Evolutionary conservation across 179 eudicot species (phyloP), one percentile per base, ranked within the genome.

Genomic region (Beta macrorhiza): DNA sequence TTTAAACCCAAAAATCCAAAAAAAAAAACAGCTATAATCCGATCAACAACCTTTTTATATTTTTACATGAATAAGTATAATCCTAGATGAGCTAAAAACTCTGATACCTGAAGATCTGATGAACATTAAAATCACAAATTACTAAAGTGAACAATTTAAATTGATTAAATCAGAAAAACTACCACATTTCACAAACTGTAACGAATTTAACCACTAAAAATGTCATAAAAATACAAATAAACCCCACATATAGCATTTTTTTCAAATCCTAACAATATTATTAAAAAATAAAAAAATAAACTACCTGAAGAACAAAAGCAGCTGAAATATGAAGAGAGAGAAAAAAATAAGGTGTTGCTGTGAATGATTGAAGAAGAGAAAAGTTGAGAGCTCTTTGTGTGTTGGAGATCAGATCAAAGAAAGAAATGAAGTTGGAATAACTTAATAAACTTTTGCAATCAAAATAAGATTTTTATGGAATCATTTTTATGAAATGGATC

Each of bases 221-320:
- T 47, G 42, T 70, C n/a, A 56, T 17, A 5, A 29, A 65, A 49
- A 52, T 63, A 63, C 22, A 63, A 20, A 22, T 7, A 59, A 58
- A 44, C 55, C 51, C 52, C 15, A 59, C 9, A 56, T 10, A 77
- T 25, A 49, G 15, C 25, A 9, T 77, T 65, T 2, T 44, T 55
- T 47, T 20, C 80, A 13, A 78, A 32, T 11, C 25, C 22, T 1
- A 37, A 71, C 74, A 51, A 61, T 16, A 62, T 49, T 5, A 32
- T 9, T 16, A 44, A 61, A 20, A 51, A 15, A 4, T 7, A 2
- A 57, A 57, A 56, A 56, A 71, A 47, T 32, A 56, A 70, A 57
- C 19, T 61, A 79, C 77, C 82, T 79, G 76, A 73, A 6, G 10
- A 62, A 15, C 4, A 37, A 64, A 64, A 59, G 57, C 55, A 4